phyloP scores from a whole-genome alignment of 371 early-diverging fungal species.

The Mortierella sp. region DNA sequence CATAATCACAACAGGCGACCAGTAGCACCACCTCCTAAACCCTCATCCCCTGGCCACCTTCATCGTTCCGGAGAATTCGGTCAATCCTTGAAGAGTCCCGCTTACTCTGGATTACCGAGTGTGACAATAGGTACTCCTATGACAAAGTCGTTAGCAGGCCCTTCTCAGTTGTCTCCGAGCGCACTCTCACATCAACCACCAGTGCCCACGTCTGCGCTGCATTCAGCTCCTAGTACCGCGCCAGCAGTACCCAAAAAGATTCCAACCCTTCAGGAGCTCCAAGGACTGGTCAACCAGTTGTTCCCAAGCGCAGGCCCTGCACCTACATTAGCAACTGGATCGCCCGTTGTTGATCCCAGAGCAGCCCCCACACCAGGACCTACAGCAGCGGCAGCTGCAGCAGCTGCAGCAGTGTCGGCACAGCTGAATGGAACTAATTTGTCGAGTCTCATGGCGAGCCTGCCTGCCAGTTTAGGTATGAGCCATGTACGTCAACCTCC shows the following conservation, averaged over 20 bases:
- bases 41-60: conserved; percentile 6
- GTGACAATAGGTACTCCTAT: not conserved
- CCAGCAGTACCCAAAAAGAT: conserved; percentile 20
- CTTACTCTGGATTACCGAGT: not conserved
- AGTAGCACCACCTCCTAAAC: not conserved
- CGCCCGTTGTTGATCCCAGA: not conserved
- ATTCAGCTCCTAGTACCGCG: not conserved
- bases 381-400: conserved; percentile 55
- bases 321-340: not conserved
- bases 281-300: conserved; percentile 52
- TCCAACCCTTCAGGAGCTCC: conserved; percentile 42
- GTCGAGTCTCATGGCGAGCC: conserved; percentile 31
- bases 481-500: conserved; percentile 19
- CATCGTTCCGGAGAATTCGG: not conserved
- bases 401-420: conserved; percentile 47
- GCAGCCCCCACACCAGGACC: conserved; percentile 9
- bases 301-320: conserved; percentile 27
- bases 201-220: not conserved
- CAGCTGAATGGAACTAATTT: conserved; percentile 30
- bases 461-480: conserved; percentile 42
- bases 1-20: conserved; percentile 20
- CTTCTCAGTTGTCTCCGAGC: not conserved
- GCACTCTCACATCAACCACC: not conserved
- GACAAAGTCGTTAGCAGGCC: conserved; percentile 7
- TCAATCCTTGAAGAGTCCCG: not conserved